A percentile compares a stretch with the other conserved stretches of the same genome.
Evolutionary conservation across 1,284 basidiomycete species (phyloP).

Genomic region (Ceratobasidium sp.): DNA sequence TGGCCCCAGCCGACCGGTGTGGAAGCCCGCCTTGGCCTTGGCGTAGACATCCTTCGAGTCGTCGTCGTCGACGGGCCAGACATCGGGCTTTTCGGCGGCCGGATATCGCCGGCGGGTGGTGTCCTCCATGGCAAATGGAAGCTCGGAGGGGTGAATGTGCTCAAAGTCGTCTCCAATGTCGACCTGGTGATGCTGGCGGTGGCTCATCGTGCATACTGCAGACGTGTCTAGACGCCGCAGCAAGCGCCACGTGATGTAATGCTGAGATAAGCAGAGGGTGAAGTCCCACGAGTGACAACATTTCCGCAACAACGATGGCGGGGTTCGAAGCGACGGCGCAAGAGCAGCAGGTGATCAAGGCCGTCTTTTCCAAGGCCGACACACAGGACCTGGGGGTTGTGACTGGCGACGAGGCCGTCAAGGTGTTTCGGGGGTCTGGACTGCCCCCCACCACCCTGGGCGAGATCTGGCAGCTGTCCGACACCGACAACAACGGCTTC

Average conservation of each 20-base stretch:
- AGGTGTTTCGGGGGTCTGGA: slow-evolving; percentile 77
- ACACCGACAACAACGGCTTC: slow-evolving; percentile 91
- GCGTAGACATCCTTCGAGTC: slow-evolving; percentile 73
- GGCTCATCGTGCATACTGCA: slow-evolving; percentile 10
- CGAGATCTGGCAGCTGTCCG: slow-evolving; percentile 92
- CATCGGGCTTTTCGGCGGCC: slow-evolving; percentile 28
- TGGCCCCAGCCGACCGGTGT: slow-evolving; percentile 64
- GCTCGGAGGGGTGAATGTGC: slow-evolving; percentile 19
- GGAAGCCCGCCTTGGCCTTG: slow-evolving; percentile 61
- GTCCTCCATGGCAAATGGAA: slow-evolving; percentile 9
- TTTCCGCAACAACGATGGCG: slow-evolving; percentile 46
- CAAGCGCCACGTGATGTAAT: slow-evolving; percentile 19
- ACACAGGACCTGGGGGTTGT: slow-evolving; percentile 78
- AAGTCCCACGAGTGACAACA: slow-evolving; percentile 30
- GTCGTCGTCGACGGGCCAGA: slow-evolving; percentile 56
- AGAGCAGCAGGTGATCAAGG: slow-evolving; percentile 69
- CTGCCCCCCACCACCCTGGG: slow-evolving; percentile 79
- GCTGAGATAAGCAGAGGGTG: background rate
- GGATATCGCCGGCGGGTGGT: slow-evolving; percentile 15
- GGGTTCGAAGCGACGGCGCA: slow-evolving; percentile 67
- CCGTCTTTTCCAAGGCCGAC: slow-evolving; percentile 72
- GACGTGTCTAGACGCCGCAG: slow-evolving; percentile 12
- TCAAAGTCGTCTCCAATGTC: slow-evolving; percentile 30
- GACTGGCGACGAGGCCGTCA: slow-evolving; percentile 83
- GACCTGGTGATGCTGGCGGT: slow-evolving; percentile 16